Evolutionary conservation across 2,329 filamentous ascomycete genomes (phyloP).

Genomic region (Fonsecaea monophora): DNA sequence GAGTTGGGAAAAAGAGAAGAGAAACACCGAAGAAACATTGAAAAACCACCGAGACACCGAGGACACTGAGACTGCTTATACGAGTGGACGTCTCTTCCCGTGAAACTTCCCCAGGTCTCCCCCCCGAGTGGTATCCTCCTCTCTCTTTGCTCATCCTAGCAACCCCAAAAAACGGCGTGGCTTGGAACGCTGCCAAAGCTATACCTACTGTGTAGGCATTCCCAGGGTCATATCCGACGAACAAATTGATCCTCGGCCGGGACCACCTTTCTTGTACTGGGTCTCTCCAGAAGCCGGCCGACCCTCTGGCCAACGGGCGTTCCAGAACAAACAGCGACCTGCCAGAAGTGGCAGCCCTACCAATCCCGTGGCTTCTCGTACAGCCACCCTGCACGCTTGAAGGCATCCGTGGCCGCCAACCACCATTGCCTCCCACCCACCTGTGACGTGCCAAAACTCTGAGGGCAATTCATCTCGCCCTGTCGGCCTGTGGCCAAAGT

Average conservation of each 20-base stretch:
- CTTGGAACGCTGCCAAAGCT: conserved; percentile 2
- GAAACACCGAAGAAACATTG: not conserved
- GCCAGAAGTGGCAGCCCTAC: conserved; percentile 30
- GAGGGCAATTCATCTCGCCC: conserved; percentile 12
- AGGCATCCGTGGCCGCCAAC: conserved; percentile 25
- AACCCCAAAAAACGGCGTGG: not conserved
- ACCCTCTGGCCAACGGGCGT: conserved; percentile 25
- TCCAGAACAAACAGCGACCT: conserved; percentile 31
- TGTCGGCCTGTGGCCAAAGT: conserved; percentile 21
- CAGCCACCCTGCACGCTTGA: conserved; percentile 29
- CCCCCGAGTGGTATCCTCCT: not conserved
- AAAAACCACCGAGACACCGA: not conserved
- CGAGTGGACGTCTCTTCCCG: not conserved
- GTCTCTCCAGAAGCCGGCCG: conserved; percentile 17
- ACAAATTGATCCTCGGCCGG: conserved; percentile 25
- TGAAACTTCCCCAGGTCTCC: conserved; percentile 4
- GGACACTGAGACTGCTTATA: not conserved
- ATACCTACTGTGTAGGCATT: conserved; percentile 5
- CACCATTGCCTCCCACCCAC: conserved; percentile 29
- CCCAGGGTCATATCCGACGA: conserved; percentile 14
- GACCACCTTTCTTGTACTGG: conserved; percentile 21
- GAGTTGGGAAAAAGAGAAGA: not conserved
- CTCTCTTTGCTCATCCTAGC: conserved; percentile 6
- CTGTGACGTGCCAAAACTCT: conserved; percentile 31
- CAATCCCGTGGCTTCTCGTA: conserved; percentile 28